phyloP scores from a whole-genome alignment of 306 rosid species.

The Dalbergia cultrata region DNA sequence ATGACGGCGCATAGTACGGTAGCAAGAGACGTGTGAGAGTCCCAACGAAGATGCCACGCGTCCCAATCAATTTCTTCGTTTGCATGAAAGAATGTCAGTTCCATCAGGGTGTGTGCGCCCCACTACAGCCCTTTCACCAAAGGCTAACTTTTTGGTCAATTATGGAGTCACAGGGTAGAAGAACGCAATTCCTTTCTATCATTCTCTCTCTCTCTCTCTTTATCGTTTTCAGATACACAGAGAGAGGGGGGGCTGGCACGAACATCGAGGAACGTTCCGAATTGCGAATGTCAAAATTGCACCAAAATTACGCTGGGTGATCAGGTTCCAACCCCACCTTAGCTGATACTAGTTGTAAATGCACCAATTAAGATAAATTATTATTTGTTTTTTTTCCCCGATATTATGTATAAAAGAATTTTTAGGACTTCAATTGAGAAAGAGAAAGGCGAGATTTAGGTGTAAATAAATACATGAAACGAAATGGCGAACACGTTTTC shows the following conservation, averaged over 20 bases:
- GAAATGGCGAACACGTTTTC: neutral
- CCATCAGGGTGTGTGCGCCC: neutral
- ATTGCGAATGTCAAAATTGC: neutral
- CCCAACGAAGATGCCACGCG: conserved; percentile 21
- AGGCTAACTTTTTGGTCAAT: conserved; percentile 31
- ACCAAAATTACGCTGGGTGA: neutral
- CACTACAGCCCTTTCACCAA: neutral
- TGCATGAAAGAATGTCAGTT: conserved; percentile 29
- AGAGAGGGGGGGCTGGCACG: neutral
- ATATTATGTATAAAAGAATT: neutral
- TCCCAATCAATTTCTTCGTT: neutral
- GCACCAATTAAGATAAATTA: too few relatives aligned
- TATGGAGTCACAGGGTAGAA: neutral
- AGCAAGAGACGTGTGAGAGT: neutral
- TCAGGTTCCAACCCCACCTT: too few relatives aligned
- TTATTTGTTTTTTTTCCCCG: too few relatives aligned
- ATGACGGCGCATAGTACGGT: conserved; percentile 9
- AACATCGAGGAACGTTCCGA: conserved; percentile 41
- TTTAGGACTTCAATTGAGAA: neutral
- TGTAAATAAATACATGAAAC: too few relatives aligned
- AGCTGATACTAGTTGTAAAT: too few relatives aligned
- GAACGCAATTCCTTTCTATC: neutral
- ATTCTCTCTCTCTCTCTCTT: neutral
- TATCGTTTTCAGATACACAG: neutral
- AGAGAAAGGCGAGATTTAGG: neutral